Percentiles rank a stretch among this genome's conserved stretches.
Conservation (phyloP, 1,139 yeast species). For the Saccharomyces hybrid region DNA sequence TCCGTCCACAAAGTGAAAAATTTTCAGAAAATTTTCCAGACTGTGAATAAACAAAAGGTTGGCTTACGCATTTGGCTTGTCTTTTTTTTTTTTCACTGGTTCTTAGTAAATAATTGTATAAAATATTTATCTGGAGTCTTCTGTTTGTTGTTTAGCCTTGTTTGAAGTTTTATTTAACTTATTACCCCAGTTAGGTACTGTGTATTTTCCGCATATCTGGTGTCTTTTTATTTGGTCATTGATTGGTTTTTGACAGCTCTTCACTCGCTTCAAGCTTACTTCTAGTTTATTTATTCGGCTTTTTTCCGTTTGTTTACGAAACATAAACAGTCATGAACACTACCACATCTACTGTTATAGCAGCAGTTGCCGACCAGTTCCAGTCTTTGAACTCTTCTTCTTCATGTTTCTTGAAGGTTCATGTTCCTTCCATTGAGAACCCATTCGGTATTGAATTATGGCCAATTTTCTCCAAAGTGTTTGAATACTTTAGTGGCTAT, state of each 20-base stretch:
- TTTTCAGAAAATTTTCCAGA: neutral
- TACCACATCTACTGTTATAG: slow-evolving; percentile 4
- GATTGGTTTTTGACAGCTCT: neutral
- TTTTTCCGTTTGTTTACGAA: neutral
- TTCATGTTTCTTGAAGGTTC: slow-evolving; percentile 20
- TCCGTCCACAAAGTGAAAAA: slow-evolving; percentile 1
- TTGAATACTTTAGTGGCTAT: slow-evolving; percentile 48
- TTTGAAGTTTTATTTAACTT: neutral
- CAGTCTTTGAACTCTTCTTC: slow-evolving; percentile 4
- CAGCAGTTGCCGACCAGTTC: slow-evolving; percentile 6
- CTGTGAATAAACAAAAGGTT: neutral
- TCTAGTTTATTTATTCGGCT: neutral
- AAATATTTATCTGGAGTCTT: neutral
- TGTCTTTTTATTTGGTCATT: neutral
- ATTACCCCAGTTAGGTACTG: neutral
- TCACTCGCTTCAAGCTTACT: neutral
- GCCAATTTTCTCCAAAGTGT: slow-evolving; percentile 69
- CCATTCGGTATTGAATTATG: slow-evolving; percentile 89
- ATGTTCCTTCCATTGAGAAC: slow-evolving; percentile 58
- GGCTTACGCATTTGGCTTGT: neutral
- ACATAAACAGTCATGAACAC: neutral
- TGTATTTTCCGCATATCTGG: neutral
- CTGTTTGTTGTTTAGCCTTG: neutral
- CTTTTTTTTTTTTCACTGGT: neutral
- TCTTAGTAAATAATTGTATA: neutral